A percentile compares a stretch with the other conserved stretches of the same genome.
Conservation (phyloP, 2,329 filamentous ascomycete genomes). For the Thermoascus crustaceus region DNA sequence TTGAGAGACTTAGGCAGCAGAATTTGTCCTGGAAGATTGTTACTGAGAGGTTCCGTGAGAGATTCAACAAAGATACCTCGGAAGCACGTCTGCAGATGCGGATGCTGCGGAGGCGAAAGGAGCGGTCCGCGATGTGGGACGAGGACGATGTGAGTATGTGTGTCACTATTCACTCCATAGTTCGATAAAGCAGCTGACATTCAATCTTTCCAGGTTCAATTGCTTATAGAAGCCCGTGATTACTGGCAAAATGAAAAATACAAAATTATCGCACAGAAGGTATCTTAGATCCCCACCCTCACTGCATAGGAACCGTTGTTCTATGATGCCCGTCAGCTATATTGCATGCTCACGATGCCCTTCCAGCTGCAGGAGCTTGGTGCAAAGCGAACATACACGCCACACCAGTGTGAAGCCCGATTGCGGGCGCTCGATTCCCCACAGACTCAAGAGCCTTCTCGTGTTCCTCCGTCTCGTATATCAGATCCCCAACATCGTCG, state of each 20-base stretch:
- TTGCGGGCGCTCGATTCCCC: slow-evolving; percentile 19
- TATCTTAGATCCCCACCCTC: slow-evolving; percentile 14
- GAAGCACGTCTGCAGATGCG: slow-evolving; percentile 37
- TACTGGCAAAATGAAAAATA: slow-evolving; percentile 33
- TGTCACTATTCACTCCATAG: slow-evolving; percentile 8
- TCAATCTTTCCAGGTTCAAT: slow-evolving; percentile 20
- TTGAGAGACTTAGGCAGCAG: slow-evolving; percentile 29
- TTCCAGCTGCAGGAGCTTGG: slow-evolving; percentile 26
- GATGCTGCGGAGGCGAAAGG: slow-evolving; percentile 28
- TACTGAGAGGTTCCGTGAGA: slow-evolving; percentile 27
- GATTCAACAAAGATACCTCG: slow-evolving; percentile 30
- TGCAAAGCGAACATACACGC: slow-evolving; percentile 23
- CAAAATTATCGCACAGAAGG: slow-evolving; percentile 32
- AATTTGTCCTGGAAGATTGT: slow-evolving; percentile 32
- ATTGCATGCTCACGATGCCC: slow-evolving; percentile 14
- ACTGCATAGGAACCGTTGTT: slow-evolving; percentile 2
- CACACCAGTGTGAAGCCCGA: slow-evolving; percentile 30
- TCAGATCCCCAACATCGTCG: slow-evolving; percentile 14
- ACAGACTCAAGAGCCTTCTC: slow-evolving; percentile 9
- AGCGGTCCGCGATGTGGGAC: slow-evolving; percentile 30
- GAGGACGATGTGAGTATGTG: slow-evolving; percentile 39
- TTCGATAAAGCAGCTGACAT: not conserved
- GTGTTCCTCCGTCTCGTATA: slow-evolving; percentile 14
- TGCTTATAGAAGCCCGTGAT: slow-evolving; percentile 29
- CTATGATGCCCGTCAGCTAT: not conserved